Evolutionary conservation across 495 filamentous ascomycete genomes (phyloP), one percentile per base, ranked within the genome.

Genomic region (Hypoxylon trugodes): DNA sequence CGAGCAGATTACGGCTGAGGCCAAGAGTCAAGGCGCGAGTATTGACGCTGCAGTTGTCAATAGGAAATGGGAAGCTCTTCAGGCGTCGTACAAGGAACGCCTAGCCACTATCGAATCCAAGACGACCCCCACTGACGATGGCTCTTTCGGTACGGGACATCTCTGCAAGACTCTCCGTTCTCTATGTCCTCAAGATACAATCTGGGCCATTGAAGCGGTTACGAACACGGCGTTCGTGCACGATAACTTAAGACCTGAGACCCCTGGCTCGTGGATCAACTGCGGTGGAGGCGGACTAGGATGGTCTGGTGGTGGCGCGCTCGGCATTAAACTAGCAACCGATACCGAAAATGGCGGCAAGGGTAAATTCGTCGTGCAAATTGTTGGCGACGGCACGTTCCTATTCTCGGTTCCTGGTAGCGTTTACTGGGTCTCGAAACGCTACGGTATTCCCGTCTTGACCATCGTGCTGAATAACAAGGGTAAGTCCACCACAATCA

Each of bases 401-500:
- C 81, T 98, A 3, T 98, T 98, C 73, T 86, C 86, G 18, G 89
- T 98, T 0, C 94, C 94, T 0, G 90, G 91, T 0, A 90, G 86
- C 18, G 93, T 97, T 15, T 97, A 97, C 76, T 98, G 94, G 94
- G 94, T 98, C 53, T 78, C 87, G 2, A 82, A 86, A 65, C 85
- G 93, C 12, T 98, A 98, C 72, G 85, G 87, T 16, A 94, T 97
- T 47, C 93, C 94, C 0, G 81, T 96, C 12, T 75, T 98, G 56
- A 96, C 93, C 0, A 93, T 98, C 56, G 90, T 98, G 2, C 74
- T 98, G 51, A 97, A 97, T 73, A 98, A 98, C 73, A 90, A 95
- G 74, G 93, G 86, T 86, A 64, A 67, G 77, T 66, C 15, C 6
- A 15, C 24, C 16, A 16, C 12, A 8, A 37, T 47, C 40, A 26